phyloP scores from a whole-genome alignment of 352 stramenopile genomes.

The Elongisporangium prolatum region DNA sequence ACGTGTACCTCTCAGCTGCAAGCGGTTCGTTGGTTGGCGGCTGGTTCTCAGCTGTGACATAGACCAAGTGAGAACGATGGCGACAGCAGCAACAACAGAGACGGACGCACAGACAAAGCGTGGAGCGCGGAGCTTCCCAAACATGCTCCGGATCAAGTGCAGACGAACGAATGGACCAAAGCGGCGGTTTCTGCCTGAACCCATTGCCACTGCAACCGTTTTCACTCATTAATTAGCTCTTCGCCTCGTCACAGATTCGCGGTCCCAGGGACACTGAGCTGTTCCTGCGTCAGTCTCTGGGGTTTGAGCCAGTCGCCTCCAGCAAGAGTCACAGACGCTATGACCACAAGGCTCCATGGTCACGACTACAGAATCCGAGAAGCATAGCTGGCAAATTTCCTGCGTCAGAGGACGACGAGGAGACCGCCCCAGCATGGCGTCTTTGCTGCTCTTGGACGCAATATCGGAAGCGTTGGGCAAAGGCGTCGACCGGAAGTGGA shows the following conservation, averaged over 20 bases:
- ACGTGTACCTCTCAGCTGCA: not conserved
- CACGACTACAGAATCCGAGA: slow-evolving; percentile 30
- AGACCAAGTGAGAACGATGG: not conserved
- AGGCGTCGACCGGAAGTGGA: slow-evolving; percentile 11
- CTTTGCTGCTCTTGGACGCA: slow-evolving; percentile 1
- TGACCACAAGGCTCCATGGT: slow-evolving; percentile 55
- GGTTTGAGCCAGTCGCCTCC: slow-evolving; percentile 15
- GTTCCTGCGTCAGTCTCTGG: slow-evolving; percentile 5
- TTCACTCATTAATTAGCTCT: slow-evolving; percentile 4
- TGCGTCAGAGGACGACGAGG: not conserved
- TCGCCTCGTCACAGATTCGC: slow-evolving; percentile 36
- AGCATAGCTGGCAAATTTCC: slow-evolving; percentile 45
- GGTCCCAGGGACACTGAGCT: slow-evolving; percentile 56
- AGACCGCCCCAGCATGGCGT: too few relatives aligned
- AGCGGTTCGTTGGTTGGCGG: not conserved
- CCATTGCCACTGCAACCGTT: slow-evolving; percentile 16
- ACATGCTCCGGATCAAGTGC: slow-evolving; percentile 3
- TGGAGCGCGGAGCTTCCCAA: slow-evolving; percentile 5
- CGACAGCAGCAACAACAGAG: not conserved
- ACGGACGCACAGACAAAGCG: slow-evolving; percentile 7
- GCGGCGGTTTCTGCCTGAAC: slow-evolving; percentile 7
- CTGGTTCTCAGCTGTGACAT: slow-evolving; percentile 7
- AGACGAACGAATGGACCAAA: not conserved
- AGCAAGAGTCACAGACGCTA: slow-evolving; percentile 33
- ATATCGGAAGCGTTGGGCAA: slow-evolving; percentile 1